phyloP scores from a whole-genome alignment of 1,284 basidiomycete species.

The Sphaerobolus stellatus region DNA sequence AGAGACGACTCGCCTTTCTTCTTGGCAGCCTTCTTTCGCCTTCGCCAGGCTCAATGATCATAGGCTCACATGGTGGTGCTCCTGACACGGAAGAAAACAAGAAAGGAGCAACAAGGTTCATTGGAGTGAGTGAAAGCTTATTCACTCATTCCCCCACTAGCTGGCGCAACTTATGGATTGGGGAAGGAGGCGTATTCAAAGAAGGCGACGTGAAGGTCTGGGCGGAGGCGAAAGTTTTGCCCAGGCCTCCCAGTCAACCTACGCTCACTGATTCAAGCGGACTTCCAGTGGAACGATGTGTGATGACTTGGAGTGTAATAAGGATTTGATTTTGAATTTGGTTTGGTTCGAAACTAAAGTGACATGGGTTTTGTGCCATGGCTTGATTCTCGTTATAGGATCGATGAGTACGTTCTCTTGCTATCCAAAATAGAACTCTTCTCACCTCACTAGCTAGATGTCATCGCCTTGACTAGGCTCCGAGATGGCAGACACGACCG shows the following conservation, averaged over 20 bases:
- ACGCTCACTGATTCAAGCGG: no score
- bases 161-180: not conserved
- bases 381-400: no score
- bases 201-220: not conserved
- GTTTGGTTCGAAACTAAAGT: no score
- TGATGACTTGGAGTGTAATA: not conserved
- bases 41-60: constrained; percentile 32
- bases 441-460: no score
- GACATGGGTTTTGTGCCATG: no score
- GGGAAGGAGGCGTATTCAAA: constrained; percentile 3
- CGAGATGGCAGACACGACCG: no score
- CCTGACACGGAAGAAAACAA: constrained; percentile 13
- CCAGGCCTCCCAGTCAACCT: not conserved
- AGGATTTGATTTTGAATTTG: no score
- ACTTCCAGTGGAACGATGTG: not conserved
- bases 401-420: no score
- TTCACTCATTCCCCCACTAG: not conserved
- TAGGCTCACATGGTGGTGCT: constrained; percentile 29
- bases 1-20: constrained; percentile 29
- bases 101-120: not conserved
- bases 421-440: no score
- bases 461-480: no score
- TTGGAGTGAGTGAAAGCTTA: not conserved
- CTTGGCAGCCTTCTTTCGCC: constrained; percentile 34
- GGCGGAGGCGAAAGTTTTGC: not conserved